phyloP scores from a whole-genome alignment of 805 yeast genomes.

The Wickerhamiella kurtzmanii region DNA sequence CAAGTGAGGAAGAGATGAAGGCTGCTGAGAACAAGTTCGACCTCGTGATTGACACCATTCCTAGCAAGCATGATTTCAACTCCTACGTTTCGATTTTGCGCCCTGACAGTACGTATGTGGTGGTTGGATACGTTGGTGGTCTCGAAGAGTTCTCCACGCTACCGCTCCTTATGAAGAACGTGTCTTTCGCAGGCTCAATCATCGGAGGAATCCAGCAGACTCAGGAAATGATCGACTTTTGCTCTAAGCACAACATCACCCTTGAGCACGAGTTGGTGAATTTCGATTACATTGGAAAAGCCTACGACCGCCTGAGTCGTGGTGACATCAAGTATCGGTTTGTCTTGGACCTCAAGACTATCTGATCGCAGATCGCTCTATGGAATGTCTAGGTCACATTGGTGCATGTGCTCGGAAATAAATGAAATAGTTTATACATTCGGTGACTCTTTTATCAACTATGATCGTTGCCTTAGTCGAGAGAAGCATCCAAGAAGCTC shows the following conservation, averaged over 20 bases:
- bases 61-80: constrained; percentile 38
- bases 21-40: constrained; percentile 30
- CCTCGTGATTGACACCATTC: constrained; percentile 40
- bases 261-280: constrained; percentile 54
- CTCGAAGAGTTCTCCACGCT: constrained; percentile 33
- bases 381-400: no score
- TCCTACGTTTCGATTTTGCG: constrained; percentile 38
- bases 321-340: constrained; percentile 18
- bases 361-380: no score
- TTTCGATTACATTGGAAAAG: constrained; percentile 23
- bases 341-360: constrained; percentile 11
- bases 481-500: no score
- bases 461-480: no score
- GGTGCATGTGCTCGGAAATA: no score
- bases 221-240: constrained; percentile 49
- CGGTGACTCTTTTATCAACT: no score
- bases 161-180: constrained; percentile 33
- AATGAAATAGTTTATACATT: no score
- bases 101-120: constrained; percentile 44
- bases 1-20: constrained; percentile 28
- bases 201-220: constrained; percentile 56
- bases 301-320: constrained; percentile 11
- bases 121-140: constrained; percentile 50
- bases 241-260: constrained; percentile 42
- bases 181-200: constrained; percentile 31